phyloP scores from a whole-genome alignment of 495 filamentous ascomycete genomes.

The Penicillium canariense region DNA sequence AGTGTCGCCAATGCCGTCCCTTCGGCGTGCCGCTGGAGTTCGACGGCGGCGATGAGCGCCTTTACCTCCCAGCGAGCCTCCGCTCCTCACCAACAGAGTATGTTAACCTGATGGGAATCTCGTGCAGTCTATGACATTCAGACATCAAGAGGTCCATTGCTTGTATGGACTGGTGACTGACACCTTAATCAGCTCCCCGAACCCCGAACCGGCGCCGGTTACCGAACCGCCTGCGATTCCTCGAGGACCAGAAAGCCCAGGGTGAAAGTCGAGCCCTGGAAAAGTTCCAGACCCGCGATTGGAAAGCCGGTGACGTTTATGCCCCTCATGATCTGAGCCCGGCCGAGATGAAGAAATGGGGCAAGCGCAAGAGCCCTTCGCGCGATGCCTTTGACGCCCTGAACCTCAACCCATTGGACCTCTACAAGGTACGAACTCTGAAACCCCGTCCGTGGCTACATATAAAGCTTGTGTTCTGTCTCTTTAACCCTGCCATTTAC shows the following conservation, averaged over 20 bases:
- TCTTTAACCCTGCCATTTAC: neutral
- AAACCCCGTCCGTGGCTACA: neutral
- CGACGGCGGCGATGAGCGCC: constrained; percentile 33
- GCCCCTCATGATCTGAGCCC: constrained; percentile 82
- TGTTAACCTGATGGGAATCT: neutral
- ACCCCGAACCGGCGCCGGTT: constrained; percentile 24
- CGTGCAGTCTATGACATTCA: neutral
- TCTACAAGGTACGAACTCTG: constrained; percentile 68
- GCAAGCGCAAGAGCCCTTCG: constrained; percentile 44
- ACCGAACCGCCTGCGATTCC: constrained; percentile 35
- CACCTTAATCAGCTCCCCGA: constrained; percentile 15
- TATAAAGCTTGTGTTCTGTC: too few relatives aligned
- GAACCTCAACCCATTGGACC: constrained; percentile 74
- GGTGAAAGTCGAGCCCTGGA: constrained; percentile 39
- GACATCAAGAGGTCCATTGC: neutral
- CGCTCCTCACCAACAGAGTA: constrained; percentile 14
- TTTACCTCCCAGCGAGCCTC: constrained; percentile 28
- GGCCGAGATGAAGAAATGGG: constrained; percentile 70
- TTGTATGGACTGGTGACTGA: neutral
- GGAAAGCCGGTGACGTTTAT: constrained; percentile 77
- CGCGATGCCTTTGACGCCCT: constrained; percentile 77
- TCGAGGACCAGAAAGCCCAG: constrained; percentile 40
- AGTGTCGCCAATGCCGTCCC: constrained; percentile 23
- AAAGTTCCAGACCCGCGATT: constrained; percentile 52
- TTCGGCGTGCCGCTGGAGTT: constrained; percentile 41